These are phyloP conservation scores for Amaranthus hypochondriacus DNA, from an alignment of 148 eudicot genomes.

Conservation along the genomic window DNA sequence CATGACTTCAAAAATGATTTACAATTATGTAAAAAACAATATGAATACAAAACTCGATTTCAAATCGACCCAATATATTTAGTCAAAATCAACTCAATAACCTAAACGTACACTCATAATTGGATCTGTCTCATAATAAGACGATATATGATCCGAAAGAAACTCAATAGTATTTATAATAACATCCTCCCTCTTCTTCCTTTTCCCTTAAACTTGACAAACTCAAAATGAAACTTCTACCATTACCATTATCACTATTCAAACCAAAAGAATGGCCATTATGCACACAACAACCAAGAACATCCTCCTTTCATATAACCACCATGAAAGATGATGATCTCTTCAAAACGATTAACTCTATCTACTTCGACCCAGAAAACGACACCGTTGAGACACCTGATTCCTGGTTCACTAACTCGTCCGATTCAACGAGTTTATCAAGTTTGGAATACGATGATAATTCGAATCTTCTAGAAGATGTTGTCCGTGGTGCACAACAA, in stretches of 20 bases:
- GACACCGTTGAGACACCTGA: slow-evolving; percentile 29
- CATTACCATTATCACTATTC: slow-evolving; percentile 4
- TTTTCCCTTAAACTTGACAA: neutral
- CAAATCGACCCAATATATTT: no score
- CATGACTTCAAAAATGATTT: no score
- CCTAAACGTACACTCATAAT: no score
- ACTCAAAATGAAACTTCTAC: slow-evolving; percentile 19
- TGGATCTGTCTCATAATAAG: no score
- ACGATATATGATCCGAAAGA: no score
- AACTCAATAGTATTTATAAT: slow-evolving; percentile 1
- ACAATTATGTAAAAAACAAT: no score
- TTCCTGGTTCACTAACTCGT: slow-evolving; percentile 36
- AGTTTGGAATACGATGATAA: slow-evolving; percentile 16
- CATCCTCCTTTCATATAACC: slow-evolving; percentile 19
- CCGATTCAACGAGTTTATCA: slow-evolving; percentile 13
- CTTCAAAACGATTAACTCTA: slow-evolving; percentile 32
- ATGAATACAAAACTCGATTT: no score
- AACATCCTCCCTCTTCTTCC: neutral
- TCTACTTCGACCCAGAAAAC: slow-evolving; percentile 20
- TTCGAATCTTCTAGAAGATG: slow-evolving; percentile 33
- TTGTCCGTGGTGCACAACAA: slow-evolving; percentile 46
- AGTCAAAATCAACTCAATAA: no score
- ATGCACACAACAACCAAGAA: slow-evolving; percentile 28
- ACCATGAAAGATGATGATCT: slow-evolving; percentile 15
- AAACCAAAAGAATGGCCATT: slow-evolving; percentile 14